A percentile compares a stretch with the other conserved stretches of the same genome.
Conservation (phyloP, 2,329 filamentous ascomycete species). For the Phoma sp. region DNA sequence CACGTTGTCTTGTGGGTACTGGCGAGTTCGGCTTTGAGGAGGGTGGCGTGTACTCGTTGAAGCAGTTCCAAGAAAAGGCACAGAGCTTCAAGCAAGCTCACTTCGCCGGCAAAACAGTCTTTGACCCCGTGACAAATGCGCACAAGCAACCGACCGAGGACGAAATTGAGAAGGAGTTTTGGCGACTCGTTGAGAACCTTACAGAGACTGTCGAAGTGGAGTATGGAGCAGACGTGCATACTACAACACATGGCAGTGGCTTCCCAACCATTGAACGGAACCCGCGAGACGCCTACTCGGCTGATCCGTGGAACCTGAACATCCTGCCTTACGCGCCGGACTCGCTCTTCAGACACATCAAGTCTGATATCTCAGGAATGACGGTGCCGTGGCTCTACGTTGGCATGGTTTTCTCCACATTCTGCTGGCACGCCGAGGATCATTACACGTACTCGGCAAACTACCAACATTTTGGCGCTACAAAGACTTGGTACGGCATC, state of each 20-base stretch:
- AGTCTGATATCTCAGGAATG: constrained; percentile 98
- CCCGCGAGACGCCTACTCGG: constrained; percentile 84
- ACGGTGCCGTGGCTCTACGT: constrained; percentile 99
- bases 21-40: constrained; percentile 98
- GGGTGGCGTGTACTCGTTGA: constrained; percentile 91
- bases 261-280: constrained; percentile 95
- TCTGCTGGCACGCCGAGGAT: constrained; percentile 99
- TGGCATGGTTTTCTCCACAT: constrained; percentile 99
- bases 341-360: constrained; percentile 95
- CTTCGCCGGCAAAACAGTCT: constrained; percentile 89
- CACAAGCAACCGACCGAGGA: constrained; percentile 87
- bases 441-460: constrained; percentile 98
- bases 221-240: constrained; percentile 97
- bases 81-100: constrained; percentile 94
- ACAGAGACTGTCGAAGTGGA: constrained; percentile 98
- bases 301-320: constrained; percentile 95
- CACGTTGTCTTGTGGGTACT: constrained; percentile 92
- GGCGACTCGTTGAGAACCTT: constrained; percentile 90
- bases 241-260: constrained; percentile 94
- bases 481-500: constrained; percentile 99
- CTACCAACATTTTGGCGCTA: constrained; percentile 97
- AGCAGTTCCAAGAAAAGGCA: constrained; percentile 95
- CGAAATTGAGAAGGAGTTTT: constrained; percentile 95
- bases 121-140: constrained; percentile 82
- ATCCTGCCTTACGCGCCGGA: constrained; percentile 89